These are phyloP conservation scores for Colletotrichum lupini DNA, from an alignment of 2,329 filamentous ascomycete genomes.

Conservation along the genomic window DNA sequence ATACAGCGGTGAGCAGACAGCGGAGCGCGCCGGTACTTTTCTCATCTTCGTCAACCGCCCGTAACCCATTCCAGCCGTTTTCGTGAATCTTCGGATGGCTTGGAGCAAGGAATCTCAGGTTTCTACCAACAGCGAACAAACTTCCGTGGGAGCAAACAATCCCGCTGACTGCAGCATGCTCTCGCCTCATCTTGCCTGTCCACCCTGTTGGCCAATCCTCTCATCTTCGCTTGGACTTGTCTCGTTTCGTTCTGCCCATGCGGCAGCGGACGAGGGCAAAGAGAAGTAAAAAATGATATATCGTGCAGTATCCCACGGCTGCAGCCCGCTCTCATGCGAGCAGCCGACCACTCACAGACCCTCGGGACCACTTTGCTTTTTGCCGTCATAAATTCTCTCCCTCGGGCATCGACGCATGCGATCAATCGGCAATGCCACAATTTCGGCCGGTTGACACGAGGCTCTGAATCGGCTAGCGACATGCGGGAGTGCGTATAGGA, in stretches of 20 bases:
- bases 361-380: conserved; percentile 29
- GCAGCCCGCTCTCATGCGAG: conserved; percentile 16
- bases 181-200: conserved; percentile 1
- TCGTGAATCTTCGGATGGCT: conserved; percentile 1
- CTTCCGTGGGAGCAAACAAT: background rate
- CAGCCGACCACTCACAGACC: conserved; percentile 20
- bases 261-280: background rate
- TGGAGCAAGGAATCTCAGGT: background rate
- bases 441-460: conserved; percentile 35
- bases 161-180: background rate
- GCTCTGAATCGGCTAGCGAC: conserved; percentile 22
- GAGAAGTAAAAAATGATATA: conserved; percentile 17
- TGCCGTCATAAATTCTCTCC: conserved; percentile 14
- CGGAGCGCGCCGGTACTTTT: conserved; percentile 4
- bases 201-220: background rate
- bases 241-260: conserved; percentile 20
- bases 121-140: background rate
- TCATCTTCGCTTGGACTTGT: conserved; percentile 13
- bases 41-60: conserved; percentile 14
- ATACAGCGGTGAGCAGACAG: conserved; percentile 28
- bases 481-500: conserved; percentile 16
- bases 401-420: conserved; percentile 35
- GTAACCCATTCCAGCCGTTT: conserved; percentile 21
- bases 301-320: conserved; percentile 21
- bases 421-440: conserved; percentile 31